Evolutionary conservation across 2,329 filamentous ascomycete genomes (phyloP), one percentile per base, ranked within the genome.

Genomic region (Botrytis fragariae): DNA sequence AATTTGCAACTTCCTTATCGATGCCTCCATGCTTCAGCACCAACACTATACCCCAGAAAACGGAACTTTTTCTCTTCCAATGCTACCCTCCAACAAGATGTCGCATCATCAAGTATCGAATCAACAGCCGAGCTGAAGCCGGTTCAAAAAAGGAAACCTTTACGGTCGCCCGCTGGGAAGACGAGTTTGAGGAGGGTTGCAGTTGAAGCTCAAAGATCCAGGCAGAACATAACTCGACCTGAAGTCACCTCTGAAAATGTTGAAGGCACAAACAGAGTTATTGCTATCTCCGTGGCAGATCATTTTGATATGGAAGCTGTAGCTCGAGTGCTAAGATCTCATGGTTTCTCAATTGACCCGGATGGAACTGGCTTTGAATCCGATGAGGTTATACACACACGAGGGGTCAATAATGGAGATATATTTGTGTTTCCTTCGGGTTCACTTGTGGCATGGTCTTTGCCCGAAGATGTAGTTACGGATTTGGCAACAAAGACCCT

Each of bases 381-480:
- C 64, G 85, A 85, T 76, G 89, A 91, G 78, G 88, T 91, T 9
- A 87, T 91, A 67, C 89, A 91, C 79, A 89, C 89, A 10, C 84
- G 88, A 69, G 86, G 86, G 14, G 85, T 87, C 74, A 87, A 89
- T 80, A 86, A 89, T 73, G 95, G 94, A 48, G 96, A 99, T 83
- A 90, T 98, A 69, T 98, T 98, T 80, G 91, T 99, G 73, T 99
- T 99, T 77, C 94, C 95, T 14, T 97, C 95, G 0, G 96, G 96
- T 18, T 97, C 95, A 20, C 88, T 98, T 12, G 96, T 98, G 9
- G 92, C 93, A 37, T 99, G 96, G 96, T 93, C 93, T 8, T 86
- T 98, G 1, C 91, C 93, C 0, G 88, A 94, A 74, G 89, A 92
- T 73, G 89, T 94, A 29, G 91, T 94, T 25, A 87, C 87, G 32